Evolutionary conservation across 2,329 filamentous ascomycete genomes (phyloP).

Genomic region (Epichloe coenophiala): DNA sequence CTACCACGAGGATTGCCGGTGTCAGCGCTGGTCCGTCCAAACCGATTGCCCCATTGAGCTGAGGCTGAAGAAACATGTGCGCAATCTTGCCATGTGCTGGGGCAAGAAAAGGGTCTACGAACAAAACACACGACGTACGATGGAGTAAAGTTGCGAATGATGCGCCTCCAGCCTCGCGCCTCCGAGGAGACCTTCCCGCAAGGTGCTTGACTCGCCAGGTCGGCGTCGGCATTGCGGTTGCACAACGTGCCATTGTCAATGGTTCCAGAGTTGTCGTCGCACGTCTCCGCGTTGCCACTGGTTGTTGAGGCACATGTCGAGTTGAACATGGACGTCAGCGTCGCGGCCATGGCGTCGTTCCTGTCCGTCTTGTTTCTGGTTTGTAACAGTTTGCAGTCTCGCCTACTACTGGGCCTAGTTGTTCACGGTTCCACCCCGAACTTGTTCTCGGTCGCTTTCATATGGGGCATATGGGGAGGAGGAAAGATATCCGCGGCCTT

Average conservation of each 20-base stretch:
- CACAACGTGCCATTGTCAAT: background rate
- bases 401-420: no score
- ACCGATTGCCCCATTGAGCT: no score
- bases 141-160: constrained; percentile 40
- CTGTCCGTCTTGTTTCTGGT: no score
- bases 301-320: background rate
- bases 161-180: constrained; percentile 27
- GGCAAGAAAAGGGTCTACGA: background rate
- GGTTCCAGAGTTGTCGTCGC: background rate
- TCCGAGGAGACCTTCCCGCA: constrained; percentile 16
- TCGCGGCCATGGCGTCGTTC: background rate
- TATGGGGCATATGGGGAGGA: no score
- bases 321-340: background rate
- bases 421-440: no score
- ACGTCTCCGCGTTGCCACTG: background rate
- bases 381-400: no score
- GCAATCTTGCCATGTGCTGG: background rate
- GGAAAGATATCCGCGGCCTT: no score
- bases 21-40: background rate
- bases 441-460: no score
- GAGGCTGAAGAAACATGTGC: no score
- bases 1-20: constrained; percentile 12
- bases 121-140: constrained; percentile 26
- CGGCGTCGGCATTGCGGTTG: background rate
- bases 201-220: constrained; percentile 5